Evolutionary conservation across 2,329 filamentous ascomycete species (phyloP), one percentile per base, ranked within the genome.

Genomic region (Penicillium carneum): DNA sequence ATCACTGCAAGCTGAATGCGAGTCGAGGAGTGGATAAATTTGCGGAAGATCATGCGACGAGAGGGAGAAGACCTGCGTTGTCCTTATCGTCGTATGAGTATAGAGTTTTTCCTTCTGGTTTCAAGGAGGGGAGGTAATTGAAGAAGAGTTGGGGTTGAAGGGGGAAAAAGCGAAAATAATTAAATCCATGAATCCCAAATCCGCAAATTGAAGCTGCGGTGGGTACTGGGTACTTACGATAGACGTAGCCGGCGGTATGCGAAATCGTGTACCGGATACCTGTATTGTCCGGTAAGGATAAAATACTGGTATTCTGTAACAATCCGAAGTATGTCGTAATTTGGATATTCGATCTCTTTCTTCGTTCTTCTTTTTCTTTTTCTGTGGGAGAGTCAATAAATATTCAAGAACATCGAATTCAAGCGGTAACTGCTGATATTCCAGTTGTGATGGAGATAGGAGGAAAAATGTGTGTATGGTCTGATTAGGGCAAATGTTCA

Each of bases 1-100:
- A 57, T 67, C 26, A 60, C 59, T 26, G 64, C 69, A 69, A 71
- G 67, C 66, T 71, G 66, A 71, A 66, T 71, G 63, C 59, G 64
- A 63, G 67, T 63, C 63, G 62, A 26, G 29, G 8, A 62, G 66
- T 67, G 60, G 62, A 66, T 69, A 66, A 64, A 67, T 63, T 52
- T 67, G 63, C 60, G 61, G 59, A 60, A 69, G 64, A 72, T 73
- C 71, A 71, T 69, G 64, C 66, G 63, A 69, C 64, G 55, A 60
- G 47, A 57, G 50, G 65, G 63, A 69, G 58, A 71, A 71, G 63
- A 64, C 66, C 63, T 65, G 62, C 55, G 57, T 66, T 53, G 55
- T 65, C 65, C 62, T 63, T 61, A 26, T 54, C 56, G 53, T 56
- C 23, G 31, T 29, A 47, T 61, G 53, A 51, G 58, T 57, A 55